phyloP scores from a whole-genome alignment of 805 yeast genomes.

The Grigorovia humatica region DNA sequence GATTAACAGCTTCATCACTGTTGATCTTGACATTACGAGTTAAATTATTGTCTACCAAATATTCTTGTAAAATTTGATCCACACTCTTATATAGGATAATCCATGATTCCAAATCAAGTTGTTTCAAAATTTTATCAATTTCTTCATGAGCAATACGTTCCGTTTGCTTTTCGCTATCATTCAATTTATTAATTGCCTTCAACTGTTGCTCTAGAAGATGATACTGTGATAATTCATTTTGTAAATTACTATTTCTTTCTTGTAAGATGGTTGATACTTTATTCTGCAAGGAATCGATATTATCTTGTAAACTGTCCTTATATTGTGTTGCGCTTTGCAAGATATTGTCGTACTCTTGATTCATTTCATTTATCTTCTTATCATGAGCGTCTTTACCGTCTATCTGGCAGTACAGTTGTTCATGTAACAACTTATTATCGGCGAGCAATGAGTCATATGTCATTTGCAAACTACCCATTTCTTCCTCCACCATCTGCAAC shows the following conservation, averaged over 20 bases:
- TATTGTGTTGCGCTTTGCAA: background rate
- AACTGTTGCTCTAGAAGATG: constrained; percentile 7
- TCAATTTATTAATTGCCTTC: background rate
- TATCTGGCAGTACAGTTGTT: background rate
- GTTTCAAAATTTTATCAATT: constrained; percentile 1
- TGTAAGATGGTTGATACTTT: background rate
- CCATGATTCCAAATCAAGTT: constrained; percentile 14
- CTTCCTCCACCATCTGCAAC: constrained; percentile 41
- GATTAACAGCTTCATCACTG: background rate
- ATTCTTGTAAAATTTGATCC: constrained; percentile 10
- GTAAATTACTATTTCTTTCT: constrained; percentile 9
- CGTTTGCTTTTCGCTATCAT: background rate
- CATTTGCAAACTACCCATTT: constrained; percentile 4
- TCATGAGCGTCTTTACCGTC: background rate
- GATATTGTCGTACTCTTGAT: background rate
- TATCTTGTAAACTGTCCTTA: background rate
- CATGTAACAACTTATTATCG: background rate
- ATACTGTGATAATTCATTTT: constrained; percentile 9
- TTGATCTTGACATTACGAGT: background rate
- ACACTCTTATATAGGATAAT: constrained; percentile 11
- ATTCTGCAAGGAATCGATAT: background rate
- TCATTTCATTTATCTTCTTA: background rate
- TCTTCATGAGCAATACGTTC: background rate
- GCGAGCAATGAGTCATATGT: background rate
- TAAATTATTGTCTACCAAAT: constrained; percentile 11